A percentile compares a stretch with the other conserved stretches of the same genome.
Evolutionary conservation across 139 green algal species (phyloP).

Genomic region (Protoeuglena noctilucae): DNA sequence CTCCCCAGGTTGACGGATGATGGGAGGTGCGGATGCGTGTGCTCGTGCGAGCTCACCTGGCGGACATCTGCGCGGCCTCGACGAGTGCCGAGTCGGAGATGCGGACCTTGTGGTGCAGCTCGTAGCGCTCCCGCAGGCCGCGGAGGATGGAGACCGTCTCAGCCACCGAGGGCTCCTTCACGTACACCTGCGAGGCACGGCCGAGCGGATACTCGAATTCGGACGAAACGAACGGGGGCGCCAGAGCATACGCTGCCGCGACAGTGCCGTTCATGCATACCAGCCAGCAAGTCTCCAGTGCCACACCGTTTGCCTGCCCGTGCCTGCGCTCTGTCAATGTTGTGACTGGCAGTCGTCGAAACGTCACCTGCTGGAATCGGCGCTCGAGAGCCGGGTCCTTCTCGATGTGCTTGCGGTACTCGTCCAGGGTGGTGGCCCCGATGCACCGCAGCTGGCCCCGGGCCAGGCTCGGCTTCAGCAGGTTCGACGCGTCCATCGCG

Average conservation of each 20-base stretch:
- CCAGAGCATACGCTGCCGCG: no score
- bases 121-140: slow-evolving; percentile 86
- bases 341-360: no score
- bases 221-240: no score
- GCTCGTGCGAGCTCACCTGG: no score
- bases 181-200: slow-evolving; percentile 82
- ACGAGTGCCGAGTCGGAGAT: slow-evolving; percentile 91
- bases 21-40: no score
- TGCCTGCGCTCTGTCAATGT: no score
- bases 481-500: slow-evolving; percentile 59
- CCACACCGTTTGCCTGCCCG: no score
- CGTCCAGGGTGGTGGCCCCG: slow-evolving; percentile 89
- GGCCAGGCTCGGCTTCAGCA: slow-evolving; percentile 91
- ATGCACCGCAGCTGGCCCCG: slow-evolving; percentile 95
- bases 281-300: no score
- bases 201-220: no score
- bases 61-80: slow-evolving; percentile 74
- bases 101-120: slow-evolving; percentile 93
- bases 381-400: slow-evolving; percentile 95
- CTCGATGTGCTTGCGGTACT: slow-evolving; percentile 98
- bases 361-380: slow-evolving; percentile 66
- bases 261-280: no score
- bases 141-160: slow-evolving; percentile 92
- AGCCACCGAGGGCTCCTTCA: slow-evolving; percentile 78
- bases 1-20: no score